phyloP scores from a whole-genome alignment of 768 basidiomycete genomes.

The Calocybe indica region DNA sequence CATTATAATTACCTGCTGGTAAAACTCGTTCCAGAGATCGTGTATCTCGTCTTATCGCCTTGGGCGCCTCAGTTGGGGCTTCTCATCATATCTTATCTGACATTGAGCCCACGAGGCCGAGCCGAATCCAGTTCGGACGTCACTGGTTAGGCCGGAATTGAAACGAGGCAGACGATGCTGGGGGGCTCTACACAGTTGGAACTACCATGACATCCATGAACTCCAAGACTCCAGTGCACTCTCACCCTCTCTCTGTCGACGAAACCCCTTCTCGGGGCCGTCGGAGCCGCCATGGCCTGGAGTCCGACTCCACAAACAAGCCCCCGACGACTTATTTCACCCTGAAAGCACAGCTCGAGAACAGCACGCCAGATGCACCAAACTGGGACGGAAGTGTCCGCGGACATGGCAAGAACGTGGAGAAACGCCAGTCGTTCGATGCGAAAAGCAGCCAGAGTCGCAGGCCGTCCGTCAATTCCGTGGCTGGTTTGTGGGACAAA shows the following conservation, averaged over 20 bases:
- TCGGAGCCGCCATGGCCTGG: neutral
- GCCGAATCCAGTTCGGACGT: no score
- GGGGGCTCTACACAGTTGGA: no score
- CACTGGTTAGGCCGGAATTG: no score
- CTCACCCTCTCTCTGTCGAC: neutral
- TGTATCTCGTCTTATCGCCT: no score
- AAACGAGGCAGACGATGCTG: no score
- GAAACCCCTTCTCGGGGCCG: neutral
- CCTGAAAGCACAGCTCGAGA: constrained; percentile 56
- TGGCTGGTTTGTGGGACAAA: constrained; percentile 36
- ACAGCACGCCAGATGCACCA: constrained; percentile 23
- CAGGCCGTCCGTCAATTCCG: constrained; percentile 26
- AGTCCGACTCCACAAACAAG: no score
- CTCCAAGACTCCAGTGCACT: constrained; percentile 2
- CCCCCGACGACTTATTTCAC: constrained; percentile 53
- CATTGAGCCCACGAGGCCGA: no score
- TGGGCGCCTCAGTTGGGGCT: no score
- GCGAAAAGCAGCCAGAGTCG: constrained; percentile 4
- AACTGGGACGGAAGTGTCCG: constrained; percentile 51
- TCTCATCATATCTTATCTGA: no score
- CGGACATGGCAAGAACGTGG: constrained; percentile 38
- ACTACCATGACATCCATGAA: constrained; percentile 7
- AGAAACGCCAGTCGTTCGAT: constrained; percentile 20
- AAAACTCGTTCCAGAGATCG: no score
- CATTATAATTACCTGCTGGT: no score